These are phyloP conservation scores for Fusarium mundagurra DNA, from an alignment of 2,329 filamentous ascomycete species.

Conservation along the genomic window DNA sequence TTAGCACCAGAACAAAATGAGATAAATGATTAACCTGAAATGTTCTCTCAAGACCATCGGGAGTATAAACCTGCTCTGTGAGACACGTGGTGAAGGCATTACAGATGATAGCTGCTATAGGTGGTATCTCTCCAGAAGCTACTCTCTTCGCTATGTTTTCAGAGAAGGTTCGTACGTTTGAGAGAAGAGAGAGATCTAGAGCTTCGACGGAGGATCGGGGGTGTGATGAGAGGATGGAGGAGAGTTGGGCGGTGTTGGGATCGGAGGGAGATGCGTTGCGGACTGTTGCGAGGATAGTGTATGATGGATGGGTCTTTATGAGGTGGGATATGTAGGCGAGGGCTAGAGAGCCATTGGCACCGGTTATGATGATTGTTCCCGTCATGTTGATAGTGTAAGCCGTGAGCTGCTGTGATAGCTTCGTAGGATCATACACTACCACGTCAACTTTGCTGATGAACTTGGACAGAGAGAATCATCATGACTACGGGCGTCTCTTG, in stretches of 20 bases:
- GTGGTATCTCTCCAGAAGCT: slow-evolving; percentile 1
- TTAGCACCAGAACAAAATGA: slow-evolving; percentile 37
- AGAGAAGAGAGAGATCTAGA: slow-evolving; percentile 25
- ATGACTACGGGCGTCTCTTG: not conserved
- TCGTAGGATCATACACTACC: accelerated
- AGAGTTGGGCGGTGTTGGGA: slow-evolving; percentile 44
- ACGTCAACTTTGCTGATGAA: too few species aligned
- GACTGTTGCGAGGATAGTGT: slow-evolving; percentile 48
- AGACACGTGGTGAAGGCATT: slow-evolving; percentile 35
- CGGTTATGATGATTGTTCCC: slow-evolving; percentile 50
- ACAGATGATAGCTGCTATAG: slow-evolving; percentile 32
- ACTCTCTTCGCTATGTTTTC: not conserved
- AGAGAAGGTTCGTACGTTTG: slow-evolving; percentile 11
- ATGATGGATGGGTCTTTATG: slow-evolving; percentile 16
- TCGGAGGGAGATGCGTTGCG: slow-evolving; percentile 44
- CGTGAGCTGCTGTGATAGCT: not conserved
- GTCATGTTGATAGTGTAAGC: slow-evolving; percentile 31
- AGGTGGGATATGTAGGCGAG: slow-evolving; percentile 22
- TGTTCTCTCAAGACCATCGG: slow-evolving; percentile 27
- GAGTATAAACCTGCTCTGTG: slow-evolving; percentile 1
- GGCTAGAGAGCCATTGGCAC: slow-evolving; percentile 50
- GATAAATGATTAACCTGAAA: slow-evolving; percentile 36
- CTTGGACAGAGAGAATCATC: accelerated
- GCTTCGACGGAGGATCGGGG: slow-evolving; percentile 6
- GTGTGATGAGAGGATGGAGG: slow-evolving; percentile 26